Evolutionary conservation across 2,329 filamentous ascomycete species (phyloP).

Genomic region (Cadophora luteo-olivacea): DNA sequence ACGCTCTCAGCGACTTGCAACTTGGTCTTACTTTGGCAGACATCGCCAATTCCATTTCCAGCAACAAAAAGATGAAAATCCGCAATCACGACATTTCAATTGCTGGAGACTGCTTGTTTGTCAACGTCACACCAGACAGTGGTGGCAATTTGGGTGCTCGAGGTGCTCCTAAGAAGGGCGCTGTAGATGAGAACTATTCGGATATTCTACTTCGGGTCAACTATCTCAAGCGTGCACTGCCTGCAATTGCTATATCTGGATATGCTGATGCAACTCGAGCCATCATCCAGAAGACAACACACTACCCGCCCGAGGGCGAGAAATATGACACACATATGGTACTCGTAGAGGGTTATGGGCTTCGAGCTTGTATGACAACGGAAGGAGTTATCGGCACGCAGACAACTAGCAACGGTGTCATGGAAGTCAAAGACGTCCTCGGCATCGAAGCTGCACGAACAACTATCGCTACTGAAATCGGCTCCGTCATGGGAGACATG

Average conservation of each 20-base stretch:
- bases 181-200: conserved; percentile 58
- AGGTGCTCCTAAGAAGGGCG: conserved; percentile 37
- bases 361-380: conserved; percentile 89
- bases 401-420: conserved; percentile 83
- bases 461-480: conserved; percentile 90
- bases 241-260: conserved; percentile 85
- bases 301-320: conserved; percentile 45
- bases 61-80: conserved; percentile 83
- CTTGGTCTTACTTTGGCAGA: conserved; percentile 78
- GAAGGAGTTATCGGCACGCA: conserved; percentile 83
- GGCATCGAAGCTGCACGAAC: conserved; percentile 93
- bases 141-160: conserved; percentile 47
- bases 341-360: conserved; percentile 92
- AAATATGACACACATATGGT: conserved; percentile 64
- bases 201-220: conserved; percentile 82
- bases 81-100: conserved; percentile 69
- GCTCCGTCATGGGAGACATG: conserved; percentile 90
- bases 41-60: conserved; percentile 78
- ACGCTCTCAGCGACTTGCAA: conserved; percentile 80
- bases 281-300: conserved; percentile 83
- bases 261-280: conserved; percentile 86
- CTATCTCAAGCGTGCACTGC: conserved; percentile 81
- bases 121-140: conserved; percentile 68
- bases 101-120: conserved; percentile 69
- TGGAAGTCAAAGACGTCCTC: conserved; percentile 86